A percentile compares a stretch with the other conserved stretches of the same genome.
phyloP scores from a whole-genome alignment of 83 land plant genomes.

The Picea abies region DNA sequence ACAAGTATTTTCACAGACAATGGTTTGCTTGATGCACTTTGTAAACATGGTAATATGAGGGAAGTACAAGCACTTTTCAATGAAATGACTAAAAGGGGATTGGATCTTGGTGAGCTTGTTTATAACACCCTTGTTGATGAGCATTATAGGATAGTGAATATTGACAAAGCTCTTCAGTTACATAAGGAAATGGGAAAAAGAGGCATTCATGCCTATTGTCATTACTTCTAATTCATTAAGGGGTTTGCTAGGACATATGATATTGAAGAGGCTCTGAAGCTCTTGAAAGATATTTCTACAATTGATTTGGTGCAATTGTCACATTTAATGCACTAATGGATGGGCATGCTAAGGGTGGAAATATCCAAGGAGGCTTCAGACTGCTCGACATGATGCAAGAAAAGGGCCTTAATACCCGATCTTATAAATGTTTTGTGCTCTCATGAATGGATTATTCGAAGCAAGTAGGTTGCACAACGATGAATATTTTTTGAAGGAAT shows the following conservation, averaged over 20 bases:
- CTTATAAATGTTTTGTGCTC: conserved; percentile 54
- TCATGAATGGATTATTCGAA: too few relatives aligned
- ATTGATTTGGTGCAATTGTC: conserved; percentile 41
- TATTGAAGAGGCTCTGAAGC: too few relatives aligned
- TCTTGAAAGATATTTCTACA: too few relatives aligned
- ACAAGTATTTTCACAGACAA: conserved; percentile 41
- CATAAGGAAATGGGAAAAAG: too few relatives aligned
- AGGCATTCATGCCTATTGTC: conserved; percentile 28
- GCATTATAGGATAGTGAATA: conserved; percentile 32
- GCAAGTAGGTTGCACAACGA: conserved; percentile 50
- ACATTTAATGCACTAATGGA: conserved; percentile 55
- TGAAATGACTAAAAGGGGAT: conserved; percentile 29
- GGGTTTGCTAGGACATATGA: too few relatives aligned
- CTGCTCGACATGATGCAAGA: conserved; percentile 40
- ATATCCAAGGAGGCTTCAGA: conserved; percentile 42
- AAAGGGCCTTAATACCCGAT: conserved; percentile 60
- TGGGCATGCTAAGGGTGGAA: too few relatives aligned
- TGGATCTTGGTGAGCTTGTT: conserved; percentile 40
- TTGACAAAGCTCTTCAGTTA: conserved; percentile 28
- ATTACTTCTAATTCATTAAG: conserved; percentile 45
- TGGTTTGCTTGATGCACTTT: conserved; percentile 45
- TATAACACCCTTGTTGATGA: too few relatives aligned
- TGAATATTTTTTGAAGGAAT: too few relatives aligned
- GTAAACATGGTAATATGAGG: conserved; percentile 28
- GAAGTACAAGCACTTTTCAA: conserved; percentile 52